phyloP scores from a whole-genome alignment of 169 alveolate genomes.

The Cryptosporidium bovis region DNA sequence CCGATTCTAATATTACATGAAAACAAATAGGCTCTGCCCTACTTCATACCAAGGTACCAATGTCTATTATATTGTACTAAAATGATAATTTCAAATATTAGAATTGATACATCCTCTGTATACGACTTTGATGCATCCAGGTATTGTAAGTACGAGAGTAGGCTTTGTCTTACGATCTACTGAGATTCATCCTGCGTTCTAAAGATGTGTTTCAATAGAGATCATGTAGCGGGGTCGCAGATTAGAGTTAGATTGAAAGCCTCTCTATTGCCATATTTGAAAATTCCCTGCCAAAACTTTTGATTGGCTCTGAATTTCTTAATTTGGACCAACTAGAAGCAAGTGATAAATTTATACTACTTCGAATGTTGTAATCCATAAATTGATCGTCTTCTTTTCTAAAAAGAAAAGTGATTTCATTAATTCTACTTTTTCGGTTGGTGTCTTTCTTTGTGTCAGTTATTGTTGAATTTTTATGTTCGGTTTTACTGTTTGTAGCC shows the following conservation, averaged over 20 bases:
- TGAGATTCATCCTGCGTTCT: conserved; percentile 73
- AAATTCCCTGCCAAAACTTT: background rate
- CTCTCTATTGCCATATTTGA: background rate
- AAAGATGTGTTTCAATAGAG: background rate
- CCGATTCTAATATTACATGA: conserved; percentile 66
- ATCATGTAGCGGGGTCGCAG: background rate
- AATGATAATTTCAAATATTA: conserved; percentile 31
- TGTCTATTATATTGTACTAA: conserved; percentile 12
- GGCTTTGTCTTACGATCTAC: conserved; percentile 76
- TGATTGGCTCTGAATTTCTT: background rate
- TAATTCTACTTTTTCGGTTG: too few relatives aligned
- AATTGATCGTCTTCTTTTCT: too few relatives aligned
- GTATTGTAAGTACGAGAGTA: conserved; percentile 76
- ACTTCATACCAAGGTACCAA: background rate
- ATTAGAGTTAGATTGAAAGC: background rate
- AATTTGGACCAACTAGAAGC: too few relatives aligned
- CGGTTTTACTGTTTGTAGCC: too few relatives aligned
- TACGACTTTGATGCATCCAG: conserved; percentile 72
- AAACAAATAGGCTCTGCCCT: conserved; percentile 28
- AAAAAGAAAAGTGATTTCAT: too few relatives aligned
- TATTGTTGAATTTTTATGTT: too few relatives aligned
- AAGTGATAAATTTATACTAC: too few relatives aligned
- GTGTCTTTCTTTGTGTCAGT: too few relatives aligned
- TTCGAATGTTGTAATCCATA: too few relatives aligned
- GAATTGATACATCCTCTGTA: conserved; percentile 70